These are phyloP conservation scores for Fusarium nodosum DNA, from an alignment of 2,329 filamentous ascomycete species.

Conservation along the genomic window DNA sequence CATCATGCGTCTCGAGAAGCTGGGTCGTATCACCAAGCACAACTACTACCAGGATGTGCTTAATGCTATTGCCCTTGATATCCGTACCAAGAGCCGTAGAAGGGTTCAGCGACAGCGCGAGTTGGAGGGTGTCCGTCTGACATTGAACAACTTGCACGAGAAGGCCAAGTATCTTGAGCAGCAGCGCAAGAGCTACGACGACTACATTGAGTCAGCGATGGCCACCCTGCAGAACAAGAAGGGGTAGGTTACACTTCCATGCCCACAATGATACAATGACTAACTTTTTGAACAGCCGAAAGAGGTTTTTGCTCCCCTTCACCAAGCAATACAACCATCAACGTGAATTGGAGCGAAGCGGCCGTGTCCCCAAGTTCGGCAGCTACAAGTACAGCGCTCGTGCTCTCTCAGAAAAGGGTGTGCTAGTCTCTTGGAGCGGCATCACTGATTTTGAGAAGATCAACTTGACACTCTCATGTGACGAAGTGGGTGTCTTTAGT, in stretches of 20 bases:
- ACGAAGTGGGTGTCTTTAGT: slow-evolving; percentile 93
- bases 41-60: slow-evolving; percentile 98
- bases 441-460: slow-evolving; percentile 86
- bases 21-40: slow-evolving; percentile 87
- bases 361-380: slow-evolving; percentile 96
- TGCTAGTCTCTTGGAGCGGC: slow-evolving; percentile 91
- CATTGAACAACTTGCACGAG: slow-evolving; percentile 80
- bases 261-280: slow-evolving; percentile 16
- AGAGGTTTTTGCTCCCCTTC: slow-evolving; percentile 93
- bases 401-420: slow-evolving; percentile 90
- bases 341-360: slow-evolving; percentile 90
- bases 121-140: slow-evolving; percentile 84
- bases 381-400: slow-evolving; percentile 97
- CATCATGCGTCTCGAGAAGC: slow-evolving; percentile 87
- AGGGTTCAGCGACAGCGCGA: slow-evolving; percentile 93
- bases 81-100: slow-evolving; percentile 94
- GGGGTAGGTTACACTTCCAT: slow-evolving; percentile 67
- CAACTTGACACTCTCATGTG: slow-evolving; percentile 93
- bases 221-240: slow-evolving; percentile 97
- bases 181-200: slow-evolving; percentile 97
- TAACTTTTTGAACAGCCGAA: slow-evolving; percentile 72
- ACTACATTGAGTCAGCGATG: slow-evolving; percentile 99
- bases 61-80: slow-evolving; percentile 96
- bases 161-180: slow-evolving; percentile 94
- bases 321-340: slow-evolving; percentile 99